Conservation (phyloP, 768 basidiomycete species). For the Tylopilus rubrobrunneus region DNA sequence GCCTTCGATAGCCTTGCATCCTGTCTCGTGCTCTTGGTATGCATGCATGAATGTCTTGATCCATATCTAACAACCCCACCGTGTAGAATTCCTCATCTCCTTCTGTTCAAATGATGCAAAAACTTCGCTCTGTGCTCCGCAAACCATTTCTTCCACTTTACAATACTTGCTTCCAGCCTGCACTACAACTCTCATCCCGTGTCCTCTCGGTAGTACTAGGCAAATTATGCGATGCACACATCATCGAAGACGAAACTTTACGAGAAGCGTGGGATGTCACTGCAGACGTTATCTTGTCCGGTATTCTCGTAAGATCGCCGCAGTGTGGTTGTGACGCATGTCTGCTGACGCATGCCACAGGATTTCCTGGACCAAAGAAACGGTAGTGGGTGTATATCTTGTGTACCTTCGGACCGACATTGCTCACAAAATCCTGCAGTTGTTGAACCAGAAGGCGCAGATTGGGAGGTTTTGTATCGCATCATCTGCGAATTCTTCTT, state of each 20-base stretch:
- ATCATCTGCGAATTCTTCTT: constrained; percentile 39
- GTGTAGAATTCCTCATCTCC: constrained; percentile 37
- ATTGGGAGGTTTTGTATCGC: constrained; percentile 29
- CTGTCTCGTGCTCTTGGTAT: constrained; percentile 41
- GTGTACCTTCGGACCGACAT: not conserved
- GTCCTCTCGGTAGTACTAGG: constrained; percentile 40
- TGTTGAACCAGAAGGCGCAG: constrained; percentile 18
- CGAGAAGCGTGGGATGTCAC: constrained; percentile 42
- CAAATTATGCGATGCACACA: constrained; percentile 32
- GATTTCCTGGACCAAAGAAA: constrained; percentile 23
- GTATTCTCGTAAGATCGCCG: constrained; percentile 40
- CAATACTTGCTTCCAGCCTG: constrained; percentile 31
- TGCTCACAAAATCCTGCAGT: constrained; percentile 12
- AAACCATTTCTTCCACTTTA: constrained; percentile 45
- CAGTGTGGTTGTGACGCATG: not conserved
- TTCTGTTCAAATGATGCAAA: constrained; percentile 35
- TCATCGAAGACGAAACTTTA: constrained; percentile 17
- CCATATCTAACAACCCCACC: not conserved
- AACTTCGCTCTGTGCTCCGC: constrained; percentile 40
- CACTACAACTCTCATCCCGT: constrained; percentile 39
- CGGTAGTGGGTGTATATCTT: constrained; percentile 10
- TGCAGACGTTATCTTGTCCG: constrained; percentile 47
- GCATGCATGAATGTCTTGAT: constrained; percentile 14
- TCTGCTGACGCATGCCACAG: constrained; percentile 18
- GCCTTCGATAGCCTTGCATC: constrained; percentile 40